These are phyloP conservation scores for Pseudogymnoascus verrucosus DNA, from an alignment of 2,329 filamentous ascomycete species.

Conservation along the genomic window DNA sequence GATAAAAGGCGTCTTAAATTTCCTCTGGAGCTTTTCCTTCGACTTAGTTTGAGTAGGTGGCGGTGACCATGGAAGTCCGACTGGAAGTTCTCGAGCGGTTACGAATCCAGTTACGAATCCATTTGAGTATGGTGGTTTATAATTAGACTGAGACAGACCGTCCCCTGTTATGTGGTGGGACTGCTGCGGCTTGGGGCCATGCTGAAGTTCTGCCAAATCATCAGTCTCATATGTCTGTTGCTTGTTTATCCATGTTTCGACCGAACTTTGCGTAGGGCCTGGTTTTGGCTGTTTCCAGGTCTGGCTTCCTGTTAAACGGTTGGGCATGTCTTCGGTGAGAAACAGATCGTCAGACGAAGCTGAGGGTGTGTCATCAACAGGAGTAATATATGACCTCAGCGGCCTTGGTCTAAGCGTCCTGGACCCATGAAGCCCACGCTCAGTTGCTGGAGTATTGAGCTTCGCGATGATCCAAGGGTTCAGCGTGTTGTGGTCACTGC, in stretches of 20 bases:
- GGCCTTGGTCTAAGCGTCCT: not conserved
- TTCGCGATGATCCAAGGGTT: conserved; percentile 37
- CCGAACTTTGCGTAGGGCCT: not conserved
- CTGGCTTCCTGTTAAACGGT: not conserved
- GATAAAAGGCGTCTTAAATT: conserved; percentile 20
- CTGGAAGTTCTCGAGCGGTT: not conserved
- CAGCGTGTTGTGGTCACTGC: conserved; percentile 14
- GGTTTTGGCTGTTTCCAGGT: not conserved
- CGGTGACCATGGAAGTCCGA: conserved; percentile 12
- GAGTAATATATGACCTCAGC: not conserved
- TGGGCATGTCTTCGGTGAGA: not conserved
- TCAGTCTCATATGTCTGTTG: not conserved
- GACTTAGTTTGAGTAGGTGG: conserved; percentile 1
- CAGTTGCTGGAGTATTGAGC: conserved; percentile 24
- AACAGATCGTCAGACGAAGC: not conserved
- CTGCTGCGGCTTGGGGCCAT: not conserved
- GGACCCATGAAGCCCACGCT: not conserved
- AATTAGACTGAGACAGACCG: not conserved
- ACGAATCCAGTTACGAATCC: conserved; percentile 10
- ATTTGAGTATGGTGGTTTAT: not conserved
- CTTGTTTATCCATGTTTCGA: not conserved
- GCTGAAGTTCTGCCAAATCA: not conserved
- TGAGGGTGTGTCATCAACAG: not conserved
- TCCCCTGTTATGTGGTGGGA: not conserved
- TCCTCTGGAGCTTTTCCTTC: conserved; percentile 9